Evolutionary conservation across 805 yeast species (phyloP).

Genomic region (Saccharomycopsis oosterbeekiorum): DNA sequence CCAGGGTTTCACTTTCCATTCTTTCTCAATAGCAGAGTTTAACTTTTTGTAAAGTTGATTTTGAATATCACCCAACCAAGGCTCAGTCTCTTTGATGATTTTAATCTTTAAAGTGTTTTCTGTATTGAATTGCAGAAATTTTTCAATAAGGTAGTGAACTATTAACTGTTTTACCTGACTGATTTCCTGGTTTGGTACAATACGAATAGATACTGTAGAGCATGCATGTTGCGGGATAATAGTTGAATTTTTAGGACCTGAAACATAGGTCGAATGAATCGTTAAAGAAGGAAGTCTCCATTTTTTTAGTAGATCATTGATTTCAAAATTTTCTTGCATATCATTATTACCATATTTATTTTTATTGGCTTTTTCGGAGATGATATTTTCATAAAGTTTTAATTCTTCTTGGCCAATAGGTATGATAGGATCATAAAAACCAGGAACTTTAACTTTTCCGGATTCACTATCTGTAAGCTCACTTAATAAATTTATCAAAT

Average conservation of each 20-base stretch:
- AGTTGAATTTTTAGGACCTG: conserved; percentile 85
- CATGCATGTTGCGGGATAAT: conserved; percentile 78
- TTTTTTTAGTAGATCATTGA: conserved; percentile 50
- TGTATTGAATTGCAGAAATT: conserved; percentile 43
- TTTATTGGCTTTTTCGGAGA: conserved; percentile 29
- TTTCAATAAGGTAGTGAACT: conserved; percentile 33
- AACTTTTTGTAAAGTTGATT: conserved; percentile 66
- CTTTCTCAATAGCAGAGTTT: conserved; percentile 46
- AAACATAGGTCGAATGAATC: conserved; percentile 70
- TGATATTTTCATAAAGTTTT: conserved; percentile 51
- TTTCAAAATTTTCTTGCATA: conserved; percentile 20
- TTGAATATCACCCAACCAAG: conserved; percentile 87
- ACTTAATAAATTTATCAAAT: conserved; percentile 62
- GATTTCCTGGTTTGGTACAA: conserved; percentile 82
- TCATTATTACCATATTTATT: conserved; percentile 3
- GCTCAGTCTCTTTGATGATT: conserved; percentile 80
- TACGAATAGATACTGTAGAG: conserved; percentile 70
- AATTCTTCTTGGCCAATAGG: conserved; percentile 50
- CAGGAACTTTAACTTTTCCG: conserved; percentile 52
- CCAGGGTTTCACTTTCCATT: conserved; percentile 78
- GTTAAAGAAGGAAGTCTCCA: conserved; percentile 92
- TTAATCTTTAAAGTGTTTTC: conserved; percentile 52
- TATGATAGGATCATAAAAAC: conserved; percentile 59
- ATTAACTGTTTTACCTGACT: conserved; percentile 44
- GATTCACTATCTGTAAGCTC: conserved; percentile 44